These are phyloP conservation scores for Cryptococcus maquisensis DNA, from an alignment of 1,284 basidiomycete genomes.

Conservation along the genomic window DNA sequence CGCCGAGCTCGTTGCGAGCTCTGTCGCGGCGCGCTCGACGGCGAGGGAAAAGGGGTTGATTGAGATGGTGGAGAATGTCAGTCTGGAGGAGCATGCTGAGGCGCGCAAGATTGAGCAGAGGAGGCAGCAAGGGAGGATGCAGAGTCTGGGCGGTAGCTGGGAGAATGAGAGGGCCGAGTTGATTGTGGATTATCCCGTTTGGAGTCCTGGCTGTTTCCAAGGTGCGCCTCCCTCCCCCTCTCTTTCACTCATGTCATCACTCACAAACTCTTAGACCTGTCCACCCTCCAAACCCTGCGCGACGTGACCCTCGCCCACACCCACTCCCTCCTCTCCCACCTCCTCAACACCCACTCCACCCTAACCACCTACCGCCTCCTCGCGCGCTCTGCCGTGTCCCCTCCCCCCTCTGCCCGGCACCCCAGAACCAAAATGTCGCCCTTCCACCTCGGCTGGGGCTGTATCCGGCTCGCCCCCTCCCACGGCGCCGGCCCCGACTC, in stretches of 20 bases:
- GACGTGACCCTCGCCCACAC: slow-evolving; percentile 46
- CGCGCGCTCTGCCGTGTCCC: slow-evolving; percentile 30
- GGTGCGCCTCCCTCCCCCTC: slow-evolving; percentile 17
- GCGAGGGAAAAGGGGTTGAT: slow-evolving; percentile 5
- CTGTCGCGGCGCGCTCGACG: slow-evolving; percentile 5
- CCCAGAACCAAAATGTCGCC: too few relatives aligned
- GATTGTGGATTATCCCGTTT: slow-evolving; percentile 47
- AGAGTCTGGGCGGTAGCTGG: slow-evolving; percentile 25
- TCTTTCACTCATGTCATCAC: not conserved
- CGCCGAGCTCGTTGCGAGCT: slow-evolving; percentile 16
- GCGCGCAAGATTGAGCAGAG: not conserved
- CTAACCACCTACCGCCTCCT: slow-evolving; percentile 42
- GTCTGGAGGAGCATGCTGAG: not conserved
- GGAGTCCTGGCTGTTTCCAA: slow-evolving; percentile 46
- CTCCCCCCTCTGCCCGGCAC: not conserved
- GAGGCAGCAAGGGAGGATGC: slow-evolving; percentile 3
- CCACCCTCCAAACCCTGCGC: slow-evolving; percentile 45
- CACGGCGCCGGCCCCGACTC: not conserved
- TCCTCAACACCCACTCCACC: slow-evolving; percentile 31
- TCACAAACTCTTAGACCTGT: slow-evolving; percentile 27
- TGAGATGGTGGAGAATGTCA: slow-evolving; percentile 20
- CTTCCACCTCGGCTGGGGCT: slow-evolving; percentile 34
- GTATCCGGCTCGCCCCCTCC: slow-evolving; percentile 39
- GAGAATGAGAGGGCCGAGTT: slow-evolving; percentile 40
- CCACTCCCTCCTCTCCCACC: slow-evolving; percentile 40